Base-by-base conservation (phyloP, 2,329 filamentous ascomycete genomes). In the Penicillium carneum region DNA sequence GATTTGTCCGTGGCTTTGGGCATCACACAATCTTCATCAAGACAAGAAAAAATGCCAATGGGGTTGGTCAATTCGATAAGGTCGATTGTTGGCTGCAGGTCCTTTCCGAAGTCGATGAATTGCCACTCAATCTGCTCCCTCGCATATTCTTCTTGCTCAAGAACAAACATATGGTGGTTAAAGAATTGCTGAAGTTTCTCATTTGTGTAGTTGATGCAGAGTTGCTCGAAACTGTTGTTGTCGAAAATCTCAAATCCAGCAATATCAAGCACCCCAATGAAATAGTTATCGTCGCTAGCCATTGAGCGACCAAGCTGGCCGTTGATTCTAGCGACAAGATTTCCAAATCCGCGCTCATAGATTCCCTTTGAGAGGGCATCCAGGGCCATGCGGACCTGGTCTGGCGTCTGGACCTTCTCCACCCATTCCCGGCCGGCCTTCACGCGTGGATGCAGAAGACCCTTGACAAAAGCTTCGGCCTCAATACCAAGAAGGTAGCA, bases 141-240 rank as follows among this genome's bases (percentile, higher is more conserved):
- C 9, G 95, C 93, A 76, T 99, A 99, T 76, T 99, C 95, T 77
- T 99, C 95, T 73, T 99, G 95, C 76, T 99, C 95, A 8, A 99
- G 84, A 10, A 99, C 95, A 74, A 99, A 99, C 95, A 99, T 99
- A 82, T 99, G 96, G 75, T 99, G 95, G 72, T 99, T 99, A 86
- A 99, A 99, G 78, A 99, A 99, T 70, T 99, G 95, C 74, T 99
- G 95, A 7, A 99, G 87, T 77, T 97, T 99, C 78, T 99, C 95
- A 79, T 99, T 99, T 63, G 96, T 98, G 79, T 99, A 99, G 79
- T 99, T 99, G 84, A 99, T 99, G 82, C 95, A 99, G 6, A 99
- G 85, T 77, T 99, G 95, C 77, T 99, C 95, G 72, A 99, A 99
- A 82, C 94, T 97, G 82, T 99, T 99, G 72, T 92, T 87, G 70